Conservation (phyloP, 768 basidiomycete genomes). For the Phanerodontia chrysosporium region DNA sequence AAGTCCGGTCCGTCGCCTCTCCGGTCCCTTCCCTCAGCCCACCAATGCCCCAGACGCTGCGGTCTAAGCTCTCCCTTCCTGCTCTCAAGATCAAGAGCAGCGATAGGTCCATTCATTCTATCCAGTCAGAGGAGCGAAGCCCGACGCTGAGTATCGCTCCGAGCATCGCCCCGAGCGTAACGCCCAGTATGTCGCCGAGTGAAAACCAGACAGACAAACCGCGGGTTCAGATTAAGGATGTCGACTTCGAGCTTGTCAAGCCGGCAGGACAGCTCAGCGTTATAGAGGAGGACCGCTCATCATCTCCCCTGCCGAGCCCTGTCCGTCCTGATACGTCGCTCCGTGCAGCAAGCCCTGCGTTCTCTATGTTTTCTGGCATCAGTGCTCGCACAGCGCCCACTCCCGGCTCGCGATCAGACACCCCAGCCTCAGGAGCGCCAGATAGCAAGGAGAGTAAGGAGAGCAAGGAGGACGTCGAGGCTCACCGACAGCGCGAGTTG, state of each 20-base stretch:
- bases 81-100: conserved; percentile 47
- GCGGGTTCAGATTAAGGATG: conserved; percentile 72
- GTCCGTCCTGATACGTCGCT: conserved; percentile 17
- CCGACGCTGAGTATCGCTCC: conserved; percentile 18
- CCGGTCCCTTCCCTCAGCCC: conserved; percentile 40
- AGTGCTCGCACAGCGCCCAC: conserved; percentile 11
- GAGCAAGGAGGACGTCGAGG: conserved; percentile 30
- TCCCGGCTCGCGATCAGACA: background rate
- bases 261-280: conserved; percentile 30
- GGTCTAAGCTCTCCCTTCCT: conserved; percentile 65
- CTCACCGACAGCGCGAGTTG: conserved; percentile 71
- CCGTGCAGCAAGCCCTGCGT: conserved; percentile 28
- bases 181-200: conserved; percentile 16
- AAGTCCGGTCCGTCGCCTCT: conserved; percentile 33
- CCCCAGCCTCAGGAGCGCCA: background rate
- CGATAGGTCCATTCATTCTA: conserved; percentile 17
- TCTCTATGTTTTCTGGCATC: conserved; percentile 22
- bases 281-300: conserved; percentile 50
- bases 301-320: conserved; percentile 16
- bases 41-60: conserved; percentile 33
- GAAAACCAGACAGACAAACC: conserved; percentile 36
- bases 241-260: conserved; percentile 75
- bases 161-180: conserved; percentile 8
- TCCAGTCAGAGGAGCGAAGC: conserved; percentile 29
- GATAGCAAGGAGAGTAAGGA: background rate